A percentile compares a stretch with the other conserved stretches of the same genome.
These are phyloP conservation scores for Bjerkandera adusta DNA, from an alignment of 1,284 basidiomycete genomes.

Conservation along the genomic window DNA sequence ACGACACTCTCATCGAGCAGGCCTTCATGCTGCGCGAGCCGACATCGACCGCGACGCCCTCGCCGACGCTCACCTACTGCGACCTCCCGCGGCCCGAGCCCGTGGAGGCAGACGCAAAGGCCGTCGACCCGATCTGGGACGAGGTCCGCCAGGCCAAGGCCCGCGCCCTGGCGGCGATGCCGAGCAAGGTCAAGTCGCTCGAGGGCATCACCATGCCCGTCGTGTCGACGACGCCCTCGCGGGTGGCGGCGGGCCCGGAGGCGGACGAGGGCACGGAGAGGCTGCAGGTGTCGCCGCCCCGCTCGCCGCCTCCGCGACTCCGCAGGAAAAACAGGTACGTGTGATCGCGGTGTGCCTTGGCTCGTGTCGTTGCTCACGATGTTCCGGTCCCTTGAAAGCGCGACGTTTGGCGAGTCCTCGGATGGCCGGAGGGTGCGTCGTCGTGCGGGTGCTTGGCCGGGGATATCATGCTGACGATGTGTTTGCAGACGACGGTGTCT, in stretches of 20 bases:
- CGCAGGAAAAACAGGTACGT: constrained; percentile 2
- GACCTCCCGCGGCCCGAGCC: constrained; percentile 16
- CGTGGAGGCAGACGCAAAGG: constrained; percentile 23
- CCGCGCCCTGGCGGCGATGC: constrained; percentile 57
- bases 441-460: constrained; percentile 28
- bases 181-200: constrained; percentile 65
- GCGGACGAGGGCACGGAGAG: constrained; percentile 13
- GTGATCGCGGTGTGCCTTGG: too few species aligned
- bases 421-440: constrained; percentile 55
- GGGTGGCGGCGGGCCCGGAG: constrained; percentile 1
- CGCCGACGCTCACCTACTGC: constrained; percentile 24
- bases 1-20: constrained; percentile 14
- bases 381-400: constrained; percentile 10
- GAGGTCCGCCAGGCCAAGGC: constrained; percentile 60
- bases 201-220: constrained; percentile 29
- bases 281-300: too few species aligned
- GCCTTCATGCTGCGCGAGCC: constrained; percentile 8
- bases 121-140: constrained; percentile 61
- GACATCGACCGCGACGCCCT: constrained; percentile 15
- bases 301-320: background rate
- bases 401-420: constrained; percentile 59
- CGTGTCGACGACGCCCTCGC: constrained; percentile 3
- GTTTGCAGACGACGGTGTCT: constrained; percentile 36
- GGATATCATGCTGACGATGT: background rate
- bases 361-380: too few species aligned